These are phyloP conservation scores for Pseudogymnoascus sp. DNA, from an alignment of 2,329 filamentous ascomycete species.

Conservation along the genomic window DNA sequence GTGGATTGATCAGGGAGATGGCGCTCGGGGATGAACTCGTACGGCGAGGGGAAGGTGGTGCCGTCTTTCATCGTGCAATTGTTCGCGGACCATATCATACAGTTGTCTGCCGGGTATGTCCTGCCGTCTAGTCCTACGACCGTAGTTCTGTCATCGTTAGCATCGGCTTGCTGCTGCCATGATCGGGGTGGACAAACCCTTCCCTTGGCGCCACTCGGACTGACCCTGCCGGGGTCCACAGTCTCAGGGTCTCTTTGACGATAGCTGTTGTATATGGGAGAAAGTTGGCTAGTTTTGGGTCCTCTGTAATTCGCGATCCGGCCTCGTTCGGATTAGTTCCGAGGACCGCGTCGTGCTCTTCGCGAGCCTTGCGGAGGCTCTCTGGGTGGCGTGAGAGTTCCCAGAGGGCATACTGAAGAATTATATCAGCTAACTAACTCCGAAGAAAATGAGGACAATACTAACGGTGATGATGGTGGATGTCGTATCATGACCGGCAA, in stretches of 20 bases:
- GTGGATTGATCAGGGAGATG: slow-evolving; percentile 14
- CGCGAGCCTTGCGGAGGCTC: slow-evolving; percentile 12
- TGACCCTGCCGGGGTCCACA: slow-evolving; percentile 13
- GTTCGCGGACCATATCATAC: slow-evolving; percentile 4
- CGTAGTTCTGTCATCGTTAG: neutral
- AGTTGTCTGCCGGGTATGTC: slow-evolving; percentile 4
- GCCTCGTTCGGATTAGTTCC: slow-evolving; percentile 13
- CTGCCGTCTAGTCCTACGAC: neutral
- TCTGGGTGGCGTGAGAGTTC: slow-evolving; percentile 14
- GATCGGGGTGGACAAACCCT: neutral
- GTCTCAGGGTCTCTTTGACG: slow-evolving; percentile 19
- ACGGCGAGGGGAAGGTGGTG: neutral
- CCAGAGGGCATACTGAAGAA: slow-evolving; percentile 13
- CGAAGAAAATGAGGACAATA: neutral
- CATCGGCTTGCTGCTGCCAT: neutral
- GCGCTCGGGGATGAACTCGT: neutral
- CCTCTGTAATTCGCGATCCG: slow-evolving; percentile 6
- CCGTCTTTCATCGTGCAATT: slow-evolving; percentile 1
- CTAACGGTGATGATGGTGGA: slow-evolving; percentile 4
- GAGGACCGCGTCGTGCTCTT: slow-evolving; percentile 18
- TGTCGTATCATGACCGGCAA: slow-evolving; percentile 23
- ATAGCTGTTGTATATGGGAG: slow-evolving; percentile 18
- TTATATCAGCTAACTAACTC: neutral
- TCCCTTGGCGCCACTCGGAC: neutral
- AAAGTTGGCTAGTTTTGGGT: slow-evolving; percentile 16